Percentiles rank a stretch among this genome's conserved stretches.
These are phyloP conservation scores for Suillus weaverae DNA, from an alignment of 768 basidiomycete species.

Conservation along the genomic window DNA sequence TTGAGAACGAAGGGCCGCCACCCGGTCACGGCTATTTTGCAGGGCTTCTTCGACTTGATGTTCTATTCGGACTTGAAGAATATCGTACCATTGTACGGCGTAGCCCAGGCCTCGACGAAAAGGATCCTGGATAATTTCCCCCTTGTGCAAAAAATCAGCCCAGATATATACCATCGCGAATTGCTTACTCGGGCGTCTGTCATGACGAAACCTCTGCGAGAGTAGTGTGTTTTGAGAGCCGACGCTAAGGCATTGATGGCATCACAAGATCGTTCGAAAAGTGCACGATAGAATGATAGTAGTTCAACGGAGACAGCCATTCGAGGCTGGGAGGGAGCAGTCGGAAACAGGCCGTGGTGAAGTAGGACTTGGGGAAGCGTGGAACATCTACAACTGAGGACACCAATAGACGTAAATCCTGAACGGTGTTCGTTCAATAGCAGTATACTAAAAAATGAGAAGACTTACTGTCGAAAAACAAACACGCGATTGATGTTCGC, in stretches of 20 bases:
- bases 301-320: slow-evolving; percentile 24
- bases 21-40: slow-evolving; percentile 9
- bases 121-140: slow-evolving; percentile 26
- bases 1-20: not conserved
- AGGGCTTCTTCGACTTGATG: slow-evolving; percentile 10
- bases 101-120: slow-evolving; percentile 29
- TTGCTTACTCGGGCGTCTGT: not conserved
- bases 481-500: not conserved
- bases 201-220: slow-evolving; percentile 16
- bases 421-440: too few species aligned
- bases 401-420: slow-evolving; percentile 19
- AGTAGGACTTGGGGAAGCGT: slow-evolving; percentile 24
- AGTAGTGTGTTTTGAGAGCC: not conserved
- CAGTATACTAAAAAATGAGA: too few species aligned
- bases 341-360: slow-evolving; percentile 26
- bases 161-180: slow-evolving; percentile 11
- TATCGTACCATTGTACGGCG: slow-evolving; percentile 32
- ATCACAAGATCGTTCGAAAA: slow-evolving; percentile 38
- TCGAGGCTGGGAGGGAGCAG: too few species aligned
- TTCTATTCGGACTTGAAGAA: slow-evolving; percentile 18
- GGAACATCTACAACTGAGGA: slow-evolving; percentile 25
- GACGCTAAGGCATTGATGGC: slow-evolving; percentile 13
- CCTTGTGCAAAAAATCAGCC: slow-evolving; percentile 15
- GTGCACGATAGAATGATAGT: slow-evolving; percentile 31
- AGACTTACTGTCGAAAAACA: slow-evolving; percentile 9